A percentile compares a stretch with the other conserved stretches of the same genome.
These are phyloP conservation scores for Aspergillus tanneri DNA, from an alignment of 2,329 filamentous ascomycete species.

Conservation along the genomic window DNA sequence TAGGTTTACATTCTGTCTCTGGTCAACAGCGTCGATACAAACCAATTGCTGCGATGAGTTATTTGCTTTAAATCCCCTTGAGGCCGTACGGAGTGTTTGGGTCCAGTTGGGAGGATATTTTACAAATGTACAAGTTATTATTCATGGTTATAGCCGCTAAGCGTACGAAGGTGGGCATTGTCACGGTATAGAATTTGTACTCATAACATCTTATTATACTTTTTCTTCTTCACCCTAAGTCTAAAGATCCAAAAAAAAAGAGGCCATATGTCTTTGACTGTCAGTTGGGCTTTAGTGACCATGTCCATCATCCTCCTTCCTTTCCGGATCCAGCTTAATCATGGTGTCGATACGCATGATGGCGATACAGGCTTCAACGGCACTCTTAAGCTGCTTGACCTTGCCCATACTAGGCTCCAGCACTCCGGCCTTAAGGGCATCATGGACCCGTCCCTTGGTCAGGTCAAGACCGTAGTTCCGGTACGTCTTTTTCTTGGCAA, in stretches of 20 bases:
- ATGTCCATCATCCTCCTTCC: conserved; percentile 77
- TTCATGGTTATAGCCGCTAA: neutral
- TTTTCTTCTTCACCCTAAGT: conserved; percentile 14
- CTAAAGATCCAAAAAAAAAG: conserved; percentile 13
- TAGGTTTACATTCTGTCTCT: neutral
- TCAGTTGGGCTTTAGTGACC: conserved; percentile 61
- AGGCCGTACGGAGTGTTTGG: too few species aligned
- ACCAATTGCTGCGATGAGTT: neutral
- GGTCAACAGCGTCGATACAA: neutral
- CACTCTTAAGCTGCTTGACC: conserved; percentile 95
- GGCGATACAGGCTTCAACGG: conserved; percentile 95
- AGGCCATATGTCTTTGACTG: conserved; percentile 1
- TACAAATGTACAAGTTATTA: neutral
- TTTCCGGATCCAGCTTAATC: conserved; percentile 95
- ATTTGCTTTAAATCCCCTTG: too few species aligned
- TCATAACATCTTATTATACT: conserved; percentile 23
- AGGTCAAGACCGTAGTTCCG: conserved; percentile 98
- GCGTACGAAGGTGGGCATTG: neutral
- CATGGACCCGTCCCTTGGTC: conserved; percentile 81
- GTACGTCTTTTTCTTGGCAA: conserved; percentile 94
- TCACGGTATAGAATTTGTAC: conserved; percentile 12
- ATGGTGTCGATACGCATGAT: conserved; percentile 99
- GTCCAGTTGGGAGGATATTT: too few species aligned
- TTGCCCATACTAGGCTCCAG: conserved; percentile 98
- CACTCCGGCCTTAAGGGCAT: conserved; percentile 91